Base-by-base conservation (phyloP, 2,329 filamentous ascomycete genomes). In the Tolypocladium paradoxum region DNA sequence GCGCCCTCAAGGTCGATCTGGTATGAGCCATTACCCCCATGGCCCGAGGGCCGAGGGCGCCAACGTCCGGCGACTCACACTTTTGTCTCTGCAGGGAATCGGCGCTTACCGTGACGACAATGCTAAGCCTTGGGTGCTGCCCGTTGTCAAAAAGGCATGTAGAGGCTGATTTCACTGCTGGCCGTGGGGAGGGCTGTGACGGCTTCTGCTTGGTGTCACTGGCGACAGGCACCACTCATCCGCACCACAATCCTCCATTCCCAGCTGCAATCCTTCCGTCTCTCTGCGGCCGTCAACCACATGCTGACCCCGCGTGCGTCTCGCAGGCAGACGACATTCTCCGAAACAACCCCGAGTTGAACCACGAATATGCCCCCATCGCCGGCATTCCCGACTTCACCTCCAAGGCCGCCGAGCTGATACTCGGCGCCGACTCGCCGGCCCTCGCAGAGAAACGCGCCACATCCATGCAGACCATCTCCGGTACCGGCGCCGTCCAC, bases 301-400 rank as follows among this genome's bases (percentile, higher is more conserved):
- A 6, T 11, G 43, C 43, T 46, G 43, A 46, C 43, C 9, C 56
- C 54, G 52, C 55, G 49, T 60, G 51, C 54, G 50, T 60, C 60
- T 56, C 53, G 57, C 68, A 97, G 92, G 93, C 93, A 62, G 91
- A 97, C 69, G 87, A 93, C 60, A 83, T 90, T 64, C 82, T 97
- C 61, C 87, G 85, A 70, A 86, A 87, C 68, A 90, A 96, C 72
- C 90, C 92, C 66, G 81, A 88, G 55, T 79, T 95, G 63, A 95
- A 99, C 76, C 92, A 99, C 77, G 93, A 99, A 79, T 99, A 99
- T 73, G 89, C 95, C 55, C 92, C 93, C 55, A 99, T 99, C 69
- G 87, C 90, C 57, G 93, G 93, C 66, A 80, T 97, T 55, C 74
- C 85, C 53, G 79, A 85, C 58, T 95, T 96, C 75, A 96, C 90